Evolutionary conservation across 306 rosid species (phyloP).

Genomic region (Macrotyloma uniflorum): DNA sequence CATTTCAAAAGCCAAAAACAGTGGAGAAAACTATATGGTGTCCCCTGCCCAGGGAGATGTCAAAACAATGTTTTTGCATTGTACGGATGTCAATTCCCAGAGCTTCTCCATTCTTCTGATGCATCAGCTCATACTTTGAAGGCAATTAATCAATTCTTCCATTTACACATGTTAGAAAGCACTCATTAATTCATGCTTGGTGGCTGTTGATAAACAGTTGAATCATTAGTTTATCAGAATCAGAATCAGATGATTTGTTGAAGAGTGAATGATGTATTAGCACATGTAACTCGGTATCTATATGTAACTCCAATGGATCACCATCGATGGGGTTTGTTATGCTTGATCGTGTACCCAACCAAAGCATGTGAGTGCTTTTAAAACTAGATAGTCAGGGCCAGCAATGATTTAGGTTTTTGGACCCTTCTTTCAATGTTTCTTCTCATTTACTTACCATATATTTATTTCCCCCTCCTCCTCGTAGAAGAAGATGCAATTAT

Average conservation of each 20-base stretch:
- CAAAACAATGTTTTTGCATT: neutral
- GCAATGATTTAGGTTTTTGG: constrained; percentile 40
- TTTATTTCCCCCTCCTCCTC: constrained; percentile 25
- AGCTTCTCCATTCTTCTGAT: neutral
- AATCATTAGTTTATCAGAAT: neutral
- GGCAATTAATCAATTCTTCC: neutral
- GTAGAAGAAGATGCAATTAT: neutral
- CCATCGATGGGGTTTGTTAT: neutral
- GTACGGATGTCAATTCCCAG: neutral
- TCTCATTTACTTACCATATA: neutral
- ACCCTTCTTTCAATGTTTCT: constrained; percentile 35
- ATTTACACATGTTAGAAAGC: neutral
- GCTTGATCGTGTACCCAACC: constrained; percentile 30
- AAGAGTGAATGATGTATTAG: neutral
- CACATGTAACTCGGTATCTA: neutral
- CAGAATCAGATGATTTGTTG: neutral
- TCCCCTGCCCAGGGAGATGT: neutral
- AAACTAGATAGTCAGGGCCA: constrained; percentile 34
- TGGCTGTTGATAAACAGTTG: neutral
- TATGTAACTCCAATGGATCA: neutral
- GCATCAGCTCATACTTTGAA: neutral
- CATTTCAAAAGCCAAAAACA: neutral
- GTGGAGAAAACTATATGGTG: neutral
- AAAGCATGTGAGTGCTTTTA: constrained; percentile 46
- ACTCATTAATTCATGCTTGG: neutral